A percentile compares a stretch with the other conserved stretches of the same genome.
phyloP scores from a whole-genome alignment of 192 early-diverging fungal genomes.

The Backusella australiensis region DNA sequence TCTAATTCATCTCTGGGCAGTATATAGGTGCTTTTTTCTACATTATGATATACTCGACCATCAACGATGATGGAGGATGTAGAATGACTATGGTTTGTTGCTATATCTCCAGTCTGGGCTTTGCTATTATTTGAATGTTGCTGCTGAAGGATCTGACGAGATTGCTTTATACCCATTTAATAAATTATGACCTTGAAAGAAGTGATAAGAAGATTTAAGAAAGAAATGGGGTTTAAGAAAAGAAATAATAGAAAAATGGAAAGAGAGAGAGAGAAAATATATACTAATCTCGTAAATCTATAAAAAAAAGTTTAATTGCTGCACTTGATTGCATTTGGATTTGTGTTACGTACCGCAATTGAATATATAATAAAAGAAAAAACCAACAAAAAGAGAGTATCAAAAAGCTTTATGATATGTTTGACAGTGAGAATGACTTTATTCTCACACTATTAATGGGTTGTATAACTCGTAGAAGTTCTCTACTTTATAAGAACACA shows the following conservation, averaged over 20 bases:
- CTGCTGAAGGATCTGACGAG: not conserved
- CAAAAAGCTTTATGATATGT: not conserved
- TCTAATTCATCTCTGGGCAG: conserved; percentile 34
- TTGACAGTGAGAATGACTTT: not conserved
- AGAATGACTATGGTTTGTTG: not conserved
- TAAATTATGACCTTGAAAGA: not conserved
- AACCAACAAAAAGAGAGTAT: not conserved
- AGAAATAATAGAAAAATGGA: not conserved
- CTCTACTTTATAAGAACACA: not conserved
- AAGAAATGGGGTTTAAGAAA: not conserved
- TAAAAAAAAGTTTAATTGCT: conserved; percentile 5
- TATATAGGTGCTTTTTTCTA: conserved; percentile 25
- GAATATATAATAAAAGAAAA: not conserved
- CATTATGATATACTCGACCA: conserved; percentile 29
- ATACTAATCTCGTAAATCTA: not conserved
- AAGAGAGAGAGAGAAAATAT: not conserved
- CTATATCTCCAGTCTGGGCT: too few species aligned
- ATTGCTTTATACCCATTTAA: not conserved
- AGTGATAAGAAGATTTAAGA: not conserved
- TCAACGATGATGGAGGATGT: conserved; percentile 12
- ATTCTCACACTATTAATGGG: not conserved
- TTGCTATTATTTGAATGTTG: not conserved
- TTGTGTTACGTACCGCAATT: not conserved
- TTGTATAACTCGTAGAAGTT: not conserved
- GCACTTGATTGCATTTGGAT: not conserved